phyloP scores from a whole-genome alignment of 345 rosid genomes.

The Lepidium sativum region DNA sequence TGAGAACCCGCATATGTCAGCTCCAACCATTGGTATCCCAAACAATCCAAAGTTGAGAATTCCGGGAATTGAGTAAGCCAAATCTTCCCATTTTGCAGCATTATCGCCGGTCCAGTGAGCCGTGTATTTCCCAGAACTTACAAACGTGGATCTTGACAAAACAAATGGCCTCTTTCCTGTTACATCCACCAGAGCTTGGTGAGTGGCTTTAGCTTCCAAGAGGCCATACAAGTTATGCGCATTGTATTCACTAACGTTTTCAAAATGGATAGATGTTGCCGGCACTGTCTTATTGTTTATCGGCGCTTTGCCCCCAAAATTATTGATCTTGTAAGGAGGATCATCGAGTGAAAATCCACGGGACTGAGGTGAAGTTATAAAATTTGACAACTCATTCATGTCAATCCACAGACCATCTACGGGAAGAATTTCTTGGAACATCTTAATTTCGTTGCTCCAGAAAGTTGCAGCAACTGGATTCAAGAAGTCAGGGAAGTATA shows the following conservation, averaged over 20 bases:
- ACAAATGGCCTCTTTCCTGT: slow-evolving; percentile 60
- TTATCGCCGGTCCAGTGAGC: slow-evolving; percentile 88
- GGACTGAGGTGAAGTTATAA: slow-evolving; percentile 34
- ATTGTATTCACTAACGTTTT: slow-evolving; percentile 49
- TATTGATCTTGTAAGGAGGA: slow-evolving; percentile 73
- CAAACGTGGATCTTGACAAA: slow-evolving; percentile 64
- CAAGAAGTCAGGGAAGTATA: slow-evolving; percentile 61
- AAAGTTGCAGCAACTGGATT: slow-evolving; percentile 36
- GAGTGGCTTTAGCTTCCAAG: slow-evolving; percentile 50
- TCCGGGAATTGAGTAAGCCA: slow-evolving; percentile 52
- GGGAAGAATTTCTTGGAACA: slow-evolving; percentile 40
- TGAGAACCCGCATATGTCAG: slow-evolving; percentile 66
- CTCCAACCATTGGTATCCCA: slow-evolving; percentile 85
- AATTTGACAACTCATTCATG: slow-evolving; percentile 72
- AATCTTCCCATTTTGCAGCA: slow-evolving; percentile 58
- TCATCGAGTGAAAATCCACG: slow-evolving; percentile 43
- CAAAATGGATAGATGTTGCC: slow-evolving; percentile 47
- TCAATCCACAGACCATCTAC: slow-evolving; percentile 76
- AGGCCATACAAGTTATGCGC: slow-evolving; percentile 67
- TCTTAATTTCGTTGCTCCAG: slow-evolving; percentile 54
- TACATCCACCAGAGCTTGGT: slow-evolving; percentile 37
- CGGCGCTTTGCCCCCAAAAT: slow-evolving; percentile 24
- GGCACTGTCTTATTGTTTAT: slow-evolving; percentile 45
- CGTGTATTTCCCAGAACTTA: slow-evolving; percentile 63
- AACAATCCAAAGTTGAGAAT: slow-evolving; percentile 61